Evolutionary conservation across 2,329 filamentous ascomycete species (phyloP).

Genomic region (Tolypocladium tropicale): DNA sequence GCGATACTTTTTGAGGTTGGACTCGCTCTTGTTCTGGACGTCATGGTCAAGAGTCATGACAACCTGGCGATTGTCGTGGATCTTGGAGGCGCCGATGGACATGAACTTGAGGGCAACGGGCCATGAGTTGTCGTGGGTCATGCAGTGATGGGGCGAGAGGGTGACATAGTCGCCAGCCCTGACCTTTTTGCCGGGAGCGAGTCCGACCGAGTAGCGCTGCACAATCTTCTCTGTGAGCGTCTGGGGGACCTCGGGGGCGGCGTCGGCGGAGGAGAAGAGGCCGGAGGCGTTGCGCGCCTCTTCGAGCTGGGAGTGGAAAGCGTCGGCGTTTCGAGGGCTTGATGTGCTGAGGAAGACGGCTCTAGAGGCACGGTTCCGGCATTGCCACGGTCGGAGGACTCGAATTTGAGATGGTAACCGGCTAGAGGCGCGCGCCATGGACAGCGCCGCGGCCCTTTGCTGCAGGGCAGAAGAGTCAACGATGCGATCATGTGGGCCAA

Average conservation of each 20-base stretch:
- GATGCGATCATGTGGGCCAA: background rate
- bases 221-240: slow-evolving; percentile 91
- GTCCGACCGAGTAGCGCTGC: slow-evolving; percentile 67
- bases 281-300: slow-evolving; percentile 38
- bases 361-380: background rate
- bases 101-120: background rate
- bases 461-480: background rate
- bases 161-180: background rate
- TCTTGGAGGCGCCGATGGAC: background rate
- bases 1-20: background rate
- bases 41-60: background rate
- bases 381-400: background rate
- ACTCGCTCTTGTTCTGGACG: background rate
- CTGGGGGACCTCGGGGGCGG: slow-evolving; percentile 40
- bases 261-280: slow-evolving; percentile 41
- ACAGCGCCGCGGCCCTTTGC: background rate
- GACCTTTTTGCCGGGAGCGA: slow-evolving; percentile 30
- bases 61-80: background rate
- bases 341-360: slow-evolving; percentile 21
- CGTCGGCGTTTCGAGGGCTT: slow-evolving; percentile 19
- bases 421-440: background rate
- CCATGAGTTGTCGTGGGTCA: background rate
- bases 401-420: background rate
- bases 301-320: slow-evolving; percentile 55
- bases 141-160: background rate